Base-by-base conservation (phyloP, 2,329 filamentous ascomycete species). In the Penicillium sp. region DNA sequence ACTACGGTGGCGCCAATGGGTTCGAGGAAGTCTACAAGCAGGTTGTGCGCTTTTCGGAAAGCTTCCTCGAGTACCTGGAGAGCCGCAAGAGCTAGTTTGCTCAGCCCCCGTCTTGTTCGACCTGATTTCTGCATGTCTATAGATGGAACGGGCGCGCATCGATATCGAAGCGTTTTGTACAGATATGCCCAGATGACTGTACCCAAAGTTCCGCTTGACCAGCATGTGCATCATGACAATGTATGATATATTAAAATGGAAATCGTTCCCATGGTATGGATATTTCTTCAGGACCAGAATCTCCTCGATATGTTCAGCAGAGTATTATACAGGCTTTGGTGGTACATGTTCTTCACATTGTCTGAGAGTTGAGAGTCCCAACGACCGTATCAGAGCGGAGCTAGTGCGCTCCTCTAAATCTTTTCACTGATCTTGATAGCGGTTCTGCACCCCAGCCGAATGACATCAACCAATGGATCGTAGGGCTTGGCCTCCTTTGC, bases 1-100 rank as follows among this genome's bases (percentile, higher is more conserved):
- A 97, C 72, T 97, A 97, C 67, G 90, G 88, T n/a, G 89, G 82
- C 9, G 72, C 76, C 4, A 80, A 87, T 57, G 90, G 89, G 2
- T 97, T 97, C 64, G 81, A 86, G 60, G 81, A 78, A 62, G 88
- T 90, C n/a, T 97, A 86, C 69, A 82, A 91, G 71, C 90, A 96
- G 75, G 85, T 85, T 53, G 73, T 77, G 50, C 76, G 85, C 52
- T 95, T 94, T 66, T 84, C 86, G 2, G 78, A 76, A 64, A 89
- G 86, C 47, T 90, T 96, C 60, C 59, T 95, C 54, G 76, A 83
- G 39, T 73, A 82, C 29, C 72, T 82, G 36, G 65, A 70, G 48
- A 66, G 64, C 13, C n/a, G 40, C 6, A 37, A 46, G n/a, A 34
- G 28, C 25, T n/a, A 1, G 13, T n/a, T 39, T 35, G 35, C 12